Percentiles rank a stretch among this genome's conserved stretches.
Evolutionary conservation across 73 alveolate genomes (phyloP).

Genomic region (Symbiodinium pilosum): DNA sequence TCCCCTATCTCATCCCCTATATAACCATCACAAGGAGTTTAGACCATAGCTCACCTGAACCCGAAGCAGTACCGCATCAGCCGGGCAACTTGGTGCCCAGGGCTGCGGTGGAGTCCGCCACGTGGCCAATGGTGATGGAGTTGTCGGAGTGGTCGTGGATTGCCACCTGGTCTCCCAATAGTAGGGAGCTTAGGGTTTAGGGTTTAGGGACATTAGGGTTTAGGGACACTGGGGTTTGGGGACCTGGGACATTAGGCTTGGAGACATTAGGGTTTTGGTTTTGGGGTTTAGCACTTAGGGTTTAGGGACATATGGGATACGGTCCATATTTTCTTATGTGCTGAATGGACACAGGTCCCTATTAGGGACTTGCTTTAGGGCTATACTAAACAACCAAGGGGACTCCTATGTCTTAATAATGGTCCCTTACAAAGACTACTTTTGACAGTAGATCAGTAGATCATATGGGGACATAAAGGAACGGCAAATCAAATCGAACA

Average conservation of each 20-base stretch:
- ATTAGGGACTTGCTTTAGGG: no score
- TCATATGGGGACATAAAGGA: no score
- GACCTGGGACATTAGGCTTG: background rate
- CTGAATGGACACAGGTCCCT: no score
- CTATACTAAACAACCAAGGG: no score
- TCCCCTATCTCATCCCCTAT: no score
- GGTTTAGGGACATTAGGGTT: background rate
- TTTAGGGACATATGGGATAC: background rate
- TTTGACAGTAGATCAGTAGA: no score
- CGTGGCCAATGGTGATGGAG: slow-evolving; percentile 83
- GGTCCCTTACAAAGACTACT: no score
- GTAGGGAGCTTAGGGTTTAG: background rate
- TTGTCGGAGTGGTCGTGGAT: slow-evolving; percentile 91
- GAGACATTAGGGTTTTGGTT: background rate
- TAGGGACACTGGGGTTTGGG: background rate
- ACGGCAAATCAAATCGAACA: no score
- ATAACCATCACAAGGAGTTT: no score
- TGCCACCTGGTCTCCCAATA: slow-evolving; percentile 27
- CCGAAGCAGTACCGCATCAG: no score
- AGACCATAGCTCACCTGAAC: no score
- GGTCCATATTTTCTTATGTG: background rate
- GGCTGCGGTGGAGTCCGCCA: slow-evolving; percentile 91
- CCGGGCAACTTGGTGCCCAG: slow-evolving; percentile 48
- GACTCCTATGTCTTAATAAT: no score
- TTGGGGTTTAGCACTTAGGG: background rate